Percentiles rank a stretch among this genome's conserved stretches.
These are phyloP conservation scores for Cyathus striatus DNA, from an alignment of 768 basidiomycete genomes.

Conservation along the genomic window DNA sequence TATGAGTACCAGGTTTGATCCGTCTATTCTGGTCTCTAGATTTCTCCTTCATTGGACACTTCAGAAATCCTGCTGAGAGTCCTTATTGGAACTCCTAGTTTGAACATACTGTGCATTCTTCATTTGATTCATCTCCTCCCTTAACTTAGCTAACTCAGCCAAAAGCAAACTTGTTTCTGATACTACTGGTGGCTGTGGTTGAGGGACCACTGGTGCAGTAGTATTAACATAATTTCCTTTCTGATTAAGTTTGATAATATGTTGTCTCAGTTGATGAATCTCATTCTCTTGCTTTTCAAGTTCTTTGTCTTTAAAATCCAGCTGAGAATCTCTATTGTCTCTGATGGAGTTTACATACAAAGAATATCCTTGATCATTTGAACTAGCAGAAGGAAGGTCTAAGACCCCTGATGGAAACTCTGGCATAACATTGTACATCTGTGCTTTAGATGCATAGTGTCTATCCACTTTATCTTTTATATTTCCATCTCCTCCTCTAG, in stretches of 20 bases:
- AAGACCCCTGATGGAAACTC: not conserved
- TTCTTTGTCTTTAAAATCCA: no score
- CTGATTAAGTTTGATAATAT: no score
- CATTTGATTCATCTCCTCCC: not conserved
- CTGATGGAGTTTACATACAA: no score
- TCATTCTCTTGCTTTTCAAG: no score
- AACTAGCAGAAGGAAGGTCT: no score
- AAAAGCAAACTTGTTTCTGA: not conserved
- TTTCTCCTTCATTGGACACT: not conserved
- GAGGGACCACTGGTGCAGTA: not conserved
- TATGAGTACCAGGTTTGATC: not conserved
- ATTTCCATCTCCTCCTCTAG: not conserved
- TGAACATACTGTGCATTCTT: not conserved
- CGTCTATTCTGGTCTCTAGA: not conserved
- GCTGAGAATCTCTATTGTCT: no score
- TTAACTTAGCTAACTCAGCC: not conserved
- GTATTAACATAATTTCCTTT: not conserved
- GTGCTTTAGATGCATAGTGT: not conserved
- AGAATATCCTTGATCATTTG: no score
- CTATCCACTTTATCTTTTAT: not conserved
- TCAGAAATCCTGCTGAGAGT: not conserved
- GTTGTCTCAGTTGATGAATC: no score
- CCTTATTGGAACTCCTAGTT: not conserved
- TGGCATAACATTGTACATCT: not conserved
- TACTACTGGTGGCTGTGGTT: not conserved